Evolutionary conservation across 2,329 filamentous ascomycete species (phyloP), one percentile per base, ranked within the genome.

Genomic region (Pseudogymnoascus sp.): DNA sequence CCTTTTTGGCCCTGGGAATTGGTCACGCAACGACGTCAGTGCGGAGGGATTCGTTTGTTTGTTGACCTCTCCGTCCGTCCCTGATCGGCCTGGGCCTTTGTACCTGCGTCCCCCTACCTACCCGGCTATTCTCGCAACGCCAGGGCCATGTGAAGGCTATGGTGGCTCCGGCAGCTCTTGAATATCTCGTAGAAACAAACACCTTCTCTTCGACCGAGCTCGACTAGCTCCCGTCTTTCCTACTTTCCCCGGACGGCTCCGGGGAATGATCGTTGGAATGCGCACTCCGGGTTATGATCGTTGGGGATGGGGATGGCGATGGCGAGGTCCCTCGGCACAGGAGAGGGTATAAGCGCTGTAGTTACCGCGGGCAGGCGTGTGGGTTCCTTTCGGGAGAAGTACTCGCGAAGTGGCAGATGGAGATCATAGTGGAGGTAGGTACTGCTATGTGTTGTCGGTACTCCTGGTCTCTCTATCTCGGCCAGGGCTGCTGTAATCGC

Each of bases 241-340:
- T 56, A 56, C 50, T 56, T 56, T 56, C 50, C 50, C 50, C 50
- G 50, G n/a, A 56, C 16, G 5, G 5, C n/a, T 33, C 50, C 50
- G 50, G 50, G 23, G 23, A 31, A 31, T 53, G 47, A 16, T 53
- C 47, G 47, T 53, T 28, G 23, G 47, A 21, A 21, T 5, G 23
- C 14, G 4, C 18, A 1, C 10, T 47, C 42, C 42, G 42, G 42
- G 42, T 47, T 47, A 23, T 23, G 42, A 23, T 47, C 42, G 42
- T 47, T 21, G 16, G 6, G 8, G 21, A 21, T 21, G 21, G 21
- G 21, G 3, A 8, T 38, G 14, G 40, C 10, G 23, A 47, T 16
- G 23, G 50, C 50, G 50, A 56, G 50, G 50, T 56, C 28, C 50
- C 50, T 56, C 50, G 50, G 50, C 50, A 21, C 50, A 56, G 4